Evolutionary conservation across 2,329 filamentous ascomycete genomes (phyloP).

Genomic region (Chrysoporthe cubensis): DNA sequence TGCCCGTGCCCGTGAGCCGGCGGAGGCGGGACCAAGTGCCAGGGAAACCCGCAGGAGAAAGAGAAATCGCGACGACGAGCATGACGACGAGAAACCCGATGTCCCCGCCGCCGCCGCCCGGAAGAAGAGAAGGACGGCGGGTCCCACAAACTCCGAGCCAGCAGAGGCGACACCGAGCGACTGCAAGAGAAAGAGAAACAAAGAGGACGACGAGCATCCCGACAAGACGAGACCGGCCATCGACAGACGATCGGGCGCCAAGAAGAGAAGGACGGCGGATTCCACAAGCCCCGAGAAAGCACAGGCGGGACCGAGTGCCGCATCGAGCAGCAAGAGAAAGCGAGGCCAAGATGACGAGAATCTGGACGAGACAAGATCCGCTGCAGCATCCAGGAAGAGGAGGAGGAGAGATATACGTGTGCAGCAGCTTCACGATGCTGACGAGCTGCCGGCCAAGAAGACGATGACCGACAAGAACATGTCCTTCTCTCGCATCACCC

Average conservation of each 20-base stretch:
- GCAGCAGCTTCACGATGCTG: neutral
- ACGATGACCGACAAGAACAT: neutral
- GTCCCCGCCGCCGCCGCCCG: too few species aligned
- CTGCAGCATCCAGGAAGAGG: constrained; percentile 8
- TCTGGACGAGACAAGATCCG: too few species aligned
- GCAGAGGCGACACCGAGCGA: too few species aligned
- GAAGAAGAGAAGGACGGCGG: too few species aligned
- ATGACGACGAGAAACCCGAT: neutral
- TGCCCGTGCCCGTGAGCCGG: too few species aligned
- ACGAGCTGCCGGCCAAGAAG: constrained; percentile 1
- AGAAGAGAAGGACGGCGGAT: too few species aligned
- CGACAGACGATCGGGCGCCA: too few species aligned
- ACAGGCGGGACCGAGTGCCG: constrained; percentile 5
- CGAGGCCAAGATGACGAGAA: neutral
- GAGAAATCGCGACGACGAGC: neutral
- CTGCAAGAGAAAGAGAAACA: too few species aligned
- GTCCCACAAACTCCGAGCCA: too few species aligned
- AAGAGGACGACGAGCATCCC: too few species aligned
- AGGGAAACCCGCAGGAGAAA: constrained; percentile 9
- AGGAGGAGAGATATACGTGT: constrained; percentile 9
- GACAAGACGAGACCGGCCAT: too few species aligned
- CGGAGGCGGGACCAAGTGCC: neutral
- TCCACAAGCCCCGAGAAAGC: too few species aligned
- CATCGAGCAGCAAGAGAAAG: constrained; percentile 10
- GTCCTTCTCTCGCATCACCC: neutral